These are phyloP conservation scores for Tilletia horrida DNA, from an alignment of 1,284 basidiomycete genomes.

Conservation along the genomic window DNA sequence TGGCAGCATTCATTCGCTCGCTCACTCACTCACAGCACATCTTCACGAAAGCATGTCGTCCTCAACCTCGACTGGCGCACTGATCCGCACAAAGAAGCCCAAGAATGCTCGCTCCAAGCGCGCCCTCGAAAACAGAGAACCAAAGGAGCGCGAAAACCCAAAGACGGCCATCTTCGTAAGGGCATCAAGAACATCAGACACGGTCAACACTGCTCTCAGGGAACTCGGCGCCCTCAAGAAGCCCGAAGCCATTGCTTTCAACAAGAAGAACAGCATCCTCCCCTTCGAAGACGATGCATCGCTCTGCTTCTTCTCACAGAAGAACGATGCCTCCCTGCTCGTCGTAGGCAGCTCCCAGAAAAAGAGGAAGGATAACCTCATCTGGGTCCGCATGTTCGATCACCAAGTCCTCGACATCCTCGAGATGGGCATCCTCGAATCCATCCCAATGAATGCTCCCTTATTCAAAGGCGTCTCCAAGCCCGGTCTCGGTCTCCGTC, in stretches of 20 bases:
- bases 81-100: conserved; percentile 64
- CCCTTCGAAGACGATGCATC: conserved; percentile 75
- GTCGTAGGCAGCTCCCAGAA: conserved; percentile 88
- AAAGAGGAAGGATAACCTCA: conserved; percentile 85
- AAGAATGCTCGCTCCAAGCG: conserved; percentile 97
- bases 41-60: neutral
- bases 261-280: conserved; percentile 86
- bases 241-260: conserved; percentile 77
- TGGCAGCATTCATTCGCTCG: too few species aligned
- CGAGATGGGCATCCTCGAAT: conserved; percentile 82
- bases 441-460: conserved; percentile 67
- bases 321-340: conserved; percentile 93
- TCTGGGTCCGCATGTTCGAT: conserved; percentile 84
- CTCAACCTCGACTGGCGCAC: conserved; percentile 21
- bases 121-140: conserved; percentile 77
- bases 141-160: conserved; percentile 78
- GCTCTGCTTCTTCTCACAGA: conserved; percentile 90
- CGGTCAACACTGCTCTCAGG: conserved; percentile 75
- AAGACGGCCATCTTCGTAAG: conserved; percentile 82
- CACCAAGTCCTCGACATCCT: conserved; percentile 86
- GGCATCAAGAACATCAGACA: conserved; percentile 79
- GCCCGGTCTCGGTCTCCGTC: conserved; percentile 83
- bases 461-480: conserved; percentile 75
- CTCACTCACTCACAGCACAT: too few species aligned
- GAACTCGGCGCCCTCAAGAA: conserved; percentile 60